Base-by-base conservation (phyloP, 2,329 filamentous ascomycete genomes). In the Hypoxylon sp. region DNA sequence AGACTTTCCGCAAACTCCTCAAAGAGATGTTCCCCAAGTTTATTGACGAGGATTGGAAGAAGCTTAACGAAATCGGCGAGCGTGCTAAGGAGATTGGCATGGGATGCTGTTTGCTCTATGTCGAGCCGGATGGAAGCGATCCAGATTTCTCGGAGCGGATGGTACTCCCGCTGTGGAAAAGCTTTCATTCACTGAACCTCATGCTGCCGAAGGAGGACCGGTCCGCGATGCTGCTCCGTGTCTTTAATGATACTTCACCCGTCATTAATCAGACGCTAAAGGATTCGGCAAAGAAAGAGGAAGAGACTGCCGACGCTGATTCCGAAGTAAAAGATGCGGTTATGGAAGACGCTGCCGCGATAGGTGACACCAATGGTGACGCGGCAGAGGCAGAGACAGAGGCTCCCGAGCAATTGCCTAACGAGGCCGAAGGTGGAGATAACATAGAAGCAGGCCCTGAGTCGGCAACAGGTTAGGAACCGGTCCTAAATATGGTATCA, bases 161-260 rank as follows among this genome's bases (percentile, higher is more conserved):
- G 87, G 91, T 94, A 1, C 84, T 99, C 17, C 95, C 95, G 3
- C 82, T 99, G 26, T 99, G 95, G 95, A 91, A 96, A 79, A 96
- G 93, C 75, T 86, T 97, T 64, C 89, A 94, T 71, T 94, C 91
- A 19, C 84, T 98, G 62, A 99, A 99, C 77, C 86, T 99, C 56
- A 99, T 99, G 95, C 84, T 99, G 74, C 94, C 95, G 51, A 99
- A 99, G 82, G 95, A 99, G 77, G 95, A 99, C 69, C 88, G 95
- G 15, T 90, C 89, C 22, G 95, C 95, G 0, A 96, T 98, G 92
- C 81, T 98, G 70, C 83, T 98, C 67, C 86, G 95, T 20, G 84
- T 99, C 64, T 99, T 90, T 81, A 96, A 97, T 75, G 94, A 98
- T 71, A 90, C 90, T 26, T 90, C 91, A 0, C 92, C 92, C 3